Evolutionary conservation across 2,329 filamentous ascomycete genomes (phyloP).

Genomic region (Didymellaceae sp.): DNA sequence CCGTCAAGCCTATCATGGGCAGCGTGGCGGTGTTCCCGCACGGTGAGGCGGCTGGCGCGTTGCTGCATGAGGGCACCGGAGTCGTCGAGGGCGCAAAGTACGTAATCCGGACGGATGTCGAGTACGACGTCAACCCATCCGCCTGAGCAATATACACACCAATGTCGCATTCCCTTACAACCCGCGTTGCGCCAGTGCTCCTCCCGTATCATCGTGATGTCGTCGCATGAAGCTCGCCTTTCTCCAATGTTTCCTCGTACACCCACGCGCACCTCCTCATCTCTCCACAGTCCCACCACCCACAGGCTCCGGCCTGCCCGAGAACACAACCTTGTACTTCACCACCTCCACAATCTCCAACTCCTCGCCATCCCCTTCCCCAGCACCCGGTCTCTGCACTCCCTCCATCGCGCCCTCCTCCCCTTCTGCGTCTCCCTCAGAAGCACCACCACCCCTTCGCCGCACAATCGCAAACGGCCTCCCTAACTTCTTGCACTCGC

Average conservation of each 20-base stretch:
- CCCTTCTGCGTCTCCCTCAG: conserved; percentile 36
- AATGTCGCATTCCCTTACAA: neutral
- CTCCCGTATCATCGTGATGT: neutral
- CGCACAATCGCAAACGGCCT: conserved; percentile 81
- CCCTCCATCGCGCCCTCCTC: conserved; percentile 18
- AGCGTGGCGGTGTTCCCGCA: conserved; percentile 73
- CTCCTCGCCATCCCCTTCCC: conserved; percentile 34
- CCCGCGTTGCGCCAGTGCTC: too few species aligned
- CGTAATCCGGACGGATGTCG: conserved; percentile 73
- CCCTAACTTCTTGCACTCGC: conserved; percentile 86
- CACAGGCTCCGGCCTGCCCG: conserved; percentile 83
- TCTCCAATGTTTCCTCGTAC: neutral
- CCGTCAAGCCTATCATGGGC: conserved; percentile 72
- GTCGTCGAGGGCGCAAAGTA: conserved; percentile 72
- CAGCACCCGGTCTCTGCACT: conserved; percentile 2
- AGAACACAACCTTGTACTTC: conserved; percentile 86
- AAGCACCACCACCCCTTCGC: conserved; percentile 35
- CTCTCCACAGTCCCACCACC: conserved; percentile 31
- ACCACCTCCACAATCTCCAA: conserved; percentile 88
- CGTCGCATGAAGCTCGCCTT: neutral
- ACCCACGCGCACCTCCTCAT: neutral
- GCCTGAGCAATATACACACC: conserved; percentile 7
- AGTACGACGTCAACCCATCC: conserved; percentile 65
- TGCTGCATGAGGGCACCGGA: conserved; percentile 74
- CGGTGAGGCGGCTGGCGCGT: conserved; percentile 68